Evolutionary conservation across 768 basidiomycete genomes (phyloP).

Genomic region (Naganishia randhawae): DNA sequence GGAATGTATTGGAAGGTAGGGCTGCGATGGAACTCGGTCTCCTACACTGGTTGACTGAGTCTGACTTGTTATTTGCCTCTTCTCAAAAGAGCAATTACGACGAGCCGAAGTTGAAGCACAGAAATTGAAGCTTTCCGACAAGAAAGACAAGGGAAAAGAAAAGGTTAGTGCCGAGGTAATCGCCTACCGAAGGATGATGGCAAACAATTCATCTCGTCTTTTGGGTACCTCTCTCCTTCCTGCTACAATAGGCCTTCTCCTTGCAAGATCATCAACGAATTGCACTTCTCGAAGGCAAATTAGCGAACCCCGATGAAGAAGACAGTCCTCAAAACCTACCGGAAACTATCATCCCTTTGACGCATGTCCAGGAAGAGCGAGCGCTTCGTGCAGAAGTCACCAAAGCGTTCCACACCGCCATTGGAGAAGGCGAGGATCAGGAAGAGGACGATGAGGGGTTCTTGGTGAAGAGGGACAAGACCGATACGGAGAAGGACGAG

Average conservation of each 20-base stretch:
- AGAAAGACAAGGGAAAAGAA: slow-evolving; percentile 20
- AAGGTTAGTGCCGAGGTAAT: not conserved
- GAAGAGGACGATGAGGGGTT: slow-evolving; percentile 61
- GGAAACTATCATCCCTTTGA: slow-evolving; percentile 54
- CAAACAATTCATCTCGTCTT: not conserved
- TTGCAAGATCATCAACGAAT: slow-evolving; percentile 52
- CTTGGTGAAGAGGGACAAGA: slow-evolving; percentile 62
- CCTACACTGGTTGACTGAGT: not conserved
- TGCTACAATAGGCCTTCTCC: slow-evolving; percentile 33
- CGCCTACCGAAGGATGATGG: not conserved
- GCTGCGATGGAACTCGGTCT: not conserved
- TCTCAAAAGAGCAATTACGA: slow-evolving; percentile 33
- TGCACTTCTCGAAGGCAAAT: slow-evolving; percentile 44
- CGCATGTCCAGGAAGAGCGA: slow-evolving; percentile 74
- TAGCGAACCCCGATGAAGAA: slow-evolving; percentile 32
- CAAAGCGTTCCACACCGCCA: slow-evolving; percentile 66
- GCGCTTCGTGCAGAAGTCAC: slow-evolving; percentile 75
- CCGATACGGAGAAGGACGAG: slow-evolving; percentile 66
- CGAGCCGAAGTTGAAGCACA: slow-evolving; percentile 20
- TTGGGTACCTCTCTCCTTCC: no score
- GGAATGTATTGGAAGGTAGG: slow-evolving; percentile 74
- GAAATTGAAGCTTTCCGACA: slow-evolving; percentile 17
- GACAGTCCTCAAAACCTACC: slow-evolving; percentile 43
- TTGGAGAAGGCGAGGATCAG: slow-evolving; percentile 48
- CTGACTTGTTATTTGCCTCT: not conserved